Conservation (phyloP, 2,329 filamentous ascomycete species). For the Xylariaceae sp. region DNA sequence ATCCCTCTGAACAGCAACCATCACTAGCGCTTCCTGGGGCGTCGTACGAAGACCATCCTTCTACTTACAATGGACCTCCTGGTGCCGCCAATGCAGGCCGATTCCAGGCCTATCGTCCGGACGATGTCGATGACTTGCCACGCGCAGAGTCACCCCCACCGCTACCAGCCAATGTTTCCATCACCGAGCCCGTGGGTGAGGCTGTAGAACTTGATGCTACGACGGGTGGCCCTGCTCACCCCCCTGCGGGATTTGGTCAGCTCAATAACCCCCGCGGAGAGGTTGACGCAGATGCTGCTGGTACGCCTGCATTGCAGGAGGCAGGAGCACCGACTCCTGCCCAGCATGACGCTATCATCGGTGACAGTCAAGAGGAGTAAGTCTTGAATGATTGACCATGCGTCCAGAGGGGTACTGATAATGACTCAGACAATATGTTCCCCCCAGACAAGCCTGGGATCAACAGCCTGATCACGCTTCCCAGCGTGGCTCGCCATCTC, state of each 20-base stretch:
- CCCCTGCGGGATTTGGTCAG: conserved; percentile 40
- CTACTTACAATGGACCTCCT: conserved; percentile 35
- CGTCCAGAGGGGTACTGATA: conserved; percentile 28
- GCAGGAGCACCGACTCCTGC: conserved; percentile 34
- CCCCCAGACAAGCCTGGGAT: conserved; percentile 54
- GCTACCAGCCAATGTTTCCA: conserved; percentile 41
- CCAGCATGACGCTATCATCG: conserved; percentile 49
- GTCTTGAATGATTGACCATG: conserved; percentile 29
- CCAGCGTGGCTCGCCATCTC: conserved; percentile 43
- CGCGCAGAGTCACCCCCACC: conserved; percentile 62
- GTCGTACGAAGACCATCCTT: conserved; percentile 36
- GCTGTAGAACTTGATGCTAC: conserved; percentile 76
- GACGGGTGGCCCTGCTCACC: conserved; percentile 46
- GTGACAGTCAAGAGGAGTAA: conserved; percentile 68
- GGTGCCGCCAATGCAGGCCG: conserved; percentile 27
- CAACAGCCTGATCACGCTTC: conserved; percentile 40
- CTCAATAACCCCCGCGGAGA: conserved; percentile 48
- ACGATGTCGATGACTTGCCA: conserved; percentile 43
- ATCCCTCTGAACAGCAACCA: conserved; percentile 31
- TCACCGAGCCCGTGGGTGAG: conserved; percentile 47
- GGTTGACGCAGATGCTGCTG: conserved; percentile 65
- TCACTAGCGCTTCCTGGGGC: conserved; percentile 37
- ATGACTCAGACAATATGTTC: conserved; percentile 48
- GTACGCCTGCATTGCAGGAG: conserved; percentile 69
- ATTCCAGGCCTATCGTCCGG: conserved; percentile 43